These are phyloP conservation scores for Pestalotiopsis sp. DNA, from an alignment of 2,329 filamentous ascomycete species.

Conservation along the genomic window DNA sequence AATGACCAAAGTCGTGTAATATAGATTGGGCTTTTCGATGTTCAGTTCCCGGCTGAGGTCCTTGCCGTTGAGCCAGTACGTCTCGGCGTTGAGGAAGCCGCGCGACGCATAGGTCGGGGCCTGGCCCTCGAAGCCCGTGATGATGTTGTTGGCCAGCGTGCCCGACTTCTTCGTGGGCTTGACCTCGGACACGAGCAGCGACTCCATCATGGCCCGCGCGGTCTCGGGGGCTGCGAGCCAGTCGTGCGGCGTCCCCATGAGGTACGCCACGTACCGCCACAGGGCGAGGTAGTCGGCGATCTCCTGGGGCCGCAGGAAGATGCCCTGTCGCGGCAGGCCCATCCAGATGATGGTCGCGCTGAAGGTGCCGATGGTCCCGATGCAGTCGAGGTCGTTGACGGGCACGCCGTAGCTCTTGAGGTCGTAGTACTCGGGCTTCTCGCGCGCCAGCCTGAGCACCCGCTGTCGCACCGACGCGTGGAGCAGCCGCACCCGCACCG, in stretches of 20 bases:
- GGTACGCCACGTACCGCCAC: slow-evolving; percentile 74
- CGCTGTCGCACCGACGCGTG: slow-evolving; percentile 69
- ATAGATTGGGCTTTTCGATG: slow-evolving; percentile 56
- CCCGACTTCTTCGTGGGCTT: slow-evolving; percentile 63
- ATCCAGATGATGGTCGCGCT: slow-evolving; percentile 66
- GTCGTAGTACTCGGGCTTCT: slow-evolving; percentile 64
- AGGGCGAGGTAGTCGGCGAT: slow-evolving; percentile 71
- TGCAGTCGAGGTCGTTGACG: slow-evolving; percentile 75
- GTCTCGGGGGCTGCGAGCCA: slow-evolving; percentile 58
- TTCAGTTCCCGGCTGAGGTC: slow-evolving; percentile 62
- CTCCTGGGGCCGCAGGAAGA: slow-evolving; percentile 64
- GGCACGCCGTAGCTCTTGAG: slow-evolving; percentile 62
- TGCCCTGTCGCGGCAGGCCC: slow-evolving; percentile 72
- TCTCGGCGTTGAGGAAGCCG: slow-evolving; percentile 68
- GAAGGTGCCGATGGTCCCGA: slow-evolving; percentile 73
- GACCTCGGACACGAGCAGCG: slow-evolving; percentile 67
- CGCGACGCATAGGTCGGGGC: slow-evolving; percentile 67
- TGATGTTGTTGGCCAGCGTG: slow-evolving; percentile 74
- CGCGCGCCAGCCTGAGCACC: slow-evolving; percentile 61
- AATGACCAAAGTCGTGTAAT: slow-evolving; percentile 62
- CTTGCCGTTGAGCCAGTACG: slow-evolving; percentile 71
- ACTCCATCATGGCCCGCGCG: slow-evolving; percentile 68
- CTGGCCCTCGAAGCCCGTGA: slow-evolving; percentile 66
- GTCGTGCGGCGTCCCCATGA: slow-evolving; percentile 69
- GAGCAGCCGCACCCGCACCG: slow-evolving; percentile 69